Conservation (phyloP, 1,284 basidiomycete species). For the Phylloboletellus chloephorus region DNA sequence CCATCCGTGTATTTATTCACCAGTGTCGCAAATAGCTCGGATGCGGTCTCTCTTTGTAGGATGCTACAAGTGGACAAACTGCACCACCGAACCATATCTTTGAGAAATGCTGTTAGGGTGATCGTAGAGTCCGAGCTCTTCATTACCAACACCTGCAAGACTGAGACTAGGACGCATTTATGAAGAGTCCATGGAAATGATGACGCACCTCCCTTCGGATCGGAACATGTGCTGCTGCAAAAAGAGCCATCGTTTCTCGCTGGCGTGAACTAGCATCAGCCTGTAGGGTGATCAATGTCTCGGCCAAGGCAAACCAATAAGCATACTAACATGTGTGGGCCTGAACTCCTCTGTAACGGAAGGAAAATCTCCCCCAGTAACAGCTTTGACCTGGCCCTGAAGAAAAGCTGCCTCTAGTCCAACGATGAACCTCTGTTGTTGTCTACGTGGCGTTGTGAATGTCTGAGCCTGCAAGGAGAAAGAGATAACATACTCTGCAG, state of each 20-base stretch:
- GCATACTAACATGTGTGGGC: constrained; percentile 22
- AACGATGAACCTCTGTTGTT: constrained; percentile 53
- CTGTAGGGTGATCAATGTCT: constrained; percentile 32
- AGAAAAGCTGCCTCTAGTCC: constrained; percentile 58
- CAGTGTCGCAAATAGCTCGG: constrained; percentile 61
- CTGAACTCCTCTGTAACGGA: constrained; percentile 16
- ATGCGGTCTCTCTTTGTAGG: constrained; percentile 54
- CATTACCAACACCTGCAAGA: constrained; percentile 41
- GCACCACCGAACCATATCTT: constrained; percentile 55
- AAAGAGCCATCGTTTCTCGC: constrained; percentile 60
- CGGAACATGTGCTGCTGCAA: constrained; percentile 59
- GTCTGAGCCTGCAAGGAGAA: background rate
- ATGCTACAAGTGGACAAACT: constrained; percentile 45
- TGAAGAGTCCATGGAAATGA: background rate
- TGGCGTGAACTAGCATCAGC: constrained; percentile 42
- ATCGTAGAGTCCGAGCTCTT: constrained; percentile 31
- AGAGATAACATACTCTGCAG: constrained; percentile 50
- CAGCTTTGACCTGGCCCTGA: constrained; percentile 46
- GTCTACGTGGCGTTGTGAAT: constrained; percentile 33
- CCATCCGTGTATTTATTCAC: constrained; percentile 74
- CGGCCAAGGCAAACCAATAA: constrained; percentile 1
- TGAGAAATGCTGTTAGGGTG: constrained; percentile 44
- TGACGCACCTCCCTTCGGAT: constrained; percentile 57
- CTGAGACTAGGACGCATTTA: background rate
- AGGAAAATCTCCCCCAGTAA: constrained; percentile 46